These are phyloP conservation scores for Colletotrichum sansevieriae DNA, from an alignment of 2,329 filamentous ascomycete species.

Conservation along the genomic window DNA sequence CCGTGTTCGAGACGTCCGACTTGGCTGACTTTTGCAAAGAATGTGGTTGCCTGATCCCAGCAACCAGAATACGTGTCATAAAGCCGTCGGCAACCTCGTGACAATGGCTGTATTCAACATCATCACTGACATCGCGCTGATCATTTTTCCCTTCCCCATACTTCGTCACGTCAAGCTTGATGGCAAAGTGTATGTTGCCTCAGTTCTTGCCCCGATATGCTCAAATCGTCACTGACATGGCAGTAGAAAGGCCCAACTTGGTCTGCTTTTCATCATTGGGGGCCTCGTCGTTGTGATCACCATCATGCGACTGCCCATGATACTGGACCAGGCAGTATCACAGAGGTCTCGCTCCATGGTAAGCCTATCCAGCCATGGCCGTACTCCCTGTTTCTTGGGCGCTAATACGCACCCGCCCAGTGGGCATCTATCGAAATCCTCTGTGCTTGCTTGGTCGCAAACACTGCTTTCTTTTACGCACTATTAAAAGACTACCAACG, in stretches of 20 bases:
- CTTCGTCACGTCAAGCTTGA: conserved; percentile 45
- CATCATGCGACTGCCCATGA: conserved; percentile 48
- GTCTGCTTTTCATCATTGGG: conserved; percentile 47
- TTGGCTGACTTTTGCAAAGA: neutral
- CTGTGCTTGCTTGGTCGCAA: conserved; percentile 50
- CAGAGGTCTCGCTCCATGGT: conserved; percentile 49
- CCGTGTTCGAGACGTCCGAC: rapidly evolving
- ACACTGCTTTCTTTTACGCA: conserved; percentile 49
- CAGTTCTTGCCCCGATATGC: no score
- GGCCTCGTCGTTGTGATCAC: conserved; percentile 48
- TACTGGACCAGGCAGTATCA: conserved; percentile 47
- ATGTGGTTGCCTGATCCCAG: conserved; percentile 33
- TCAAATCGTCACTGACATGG: neutral
- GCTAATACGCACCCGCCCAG: conserved; percentile 35
- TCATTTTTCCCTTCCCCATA: conserved; percentile 49
- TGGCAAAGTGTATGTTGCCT: conserved; percentile 38
- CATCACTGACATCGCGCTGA: conserved; percentile 47
- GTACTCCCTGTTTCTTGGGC: no score
- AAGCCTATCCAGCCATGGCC: neutral
- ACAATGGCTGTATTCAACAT: conserved; percentile 50
- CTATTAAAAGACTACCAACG: conserved; percentile 47
- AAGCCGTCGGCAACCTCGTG: conserved; percentile 47
- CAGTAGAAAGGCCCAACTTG: conserved; percentile 43
- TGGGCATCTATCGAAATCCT: conserved; percentile 52
- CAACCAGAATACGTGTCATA: conserved; percentile 43